Evolutionary conservation across 2,329 filamentous ascomycete genomes (phyloP), one percentile per base, ranked within the genome.

Genomic region (Exserohilum rostratum): DNA sequence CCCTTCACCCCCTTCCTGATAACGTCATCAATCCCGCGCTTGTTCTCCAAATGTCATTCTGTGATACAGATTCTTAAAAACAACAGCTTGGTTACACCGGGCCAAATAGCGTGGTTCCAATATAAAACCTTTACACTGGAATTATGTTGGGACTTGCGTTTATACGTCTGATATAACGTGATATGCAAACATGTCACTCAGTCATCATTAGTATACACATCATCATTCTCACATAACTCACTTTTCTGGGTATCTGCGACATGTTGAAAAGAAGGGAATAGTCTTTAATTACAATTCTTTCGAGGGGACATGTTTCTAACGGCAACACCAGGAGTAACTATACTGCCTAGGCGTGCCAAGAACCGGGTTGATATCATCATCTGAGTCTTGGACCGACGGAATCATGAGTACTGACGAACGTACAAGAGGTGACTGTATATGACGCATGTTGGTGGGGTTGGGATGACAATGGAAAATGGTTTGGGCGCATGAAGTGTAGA

Each of bases 401-500:
- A 60, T 63, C 59, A 54, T 62, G 48, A 58, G 53, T 46, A 51
- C 58, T 57, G 38, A 61, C 39, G 46, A 50, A 48, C 58, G 59
- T 63, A 60, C 57, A 57, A 55, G 46, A 52, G 47, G 51, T 53
- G 43, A 46, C 43, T 55, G 47, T 58, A 62, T 55, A 61, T 55
- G 52, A 56, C 42, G 42, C 18, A 49, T 42, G 15, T 20, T 34
- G n/a, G 40, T 42, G 15, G 29, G 50, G 46, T 30, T 57, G 50
- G 46, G 30, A 39, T 18, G 25, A 50, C 47, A 25, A 31, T 42
- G 30, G 46, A 50, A 47, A 56, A 55, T 43, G 27, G 35, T 20
- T 29, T 30, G 13, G 37, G 48, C 40, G 35, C 51, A 53, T 57
- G 43, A 59, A 67, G 35, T 65, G 57, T 67, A 66, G 69, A 71